Base-by-base conservation (phyloP, 208 protist species). In the Naegleria fowleri region DNA sequence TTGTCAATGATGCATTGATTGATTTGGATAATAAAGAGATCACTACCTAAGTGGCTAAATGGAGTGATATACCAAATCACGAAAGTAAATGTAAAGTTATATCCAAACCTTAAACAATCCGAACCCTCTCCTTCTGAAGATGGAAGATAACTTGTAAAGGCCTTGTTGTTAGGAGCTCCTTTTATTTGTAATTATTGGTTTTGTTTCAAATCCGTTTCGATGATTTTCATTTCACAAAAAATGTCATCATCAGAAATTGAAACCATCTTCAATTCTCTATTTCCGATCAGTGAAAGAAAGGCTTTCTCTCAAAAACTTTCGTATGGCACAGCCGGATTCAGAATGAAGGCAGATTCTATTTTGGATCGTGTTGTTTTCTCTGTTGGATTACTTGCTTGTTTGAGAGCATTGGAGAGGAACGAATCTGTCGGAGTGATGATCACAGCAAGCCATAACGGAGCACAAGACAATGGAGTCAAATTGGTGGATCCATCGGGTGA, bases 401-500 rank as follows among this genome's bases (percentile, higher is more conserved):
- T 91, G 9, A n/a, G 89, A 43, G 22, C 89, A 16, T 33, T 83
- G 33, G 33, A 91, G 7, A n/a, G 2, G 11, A 89, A 89, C 39
- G 25, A 38, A 75, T n/a, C 36, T n/a, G 22, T 40, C 29, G 89
- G 89, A n/a, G 29, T 91, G 19, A 83, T 91, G 55, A 91, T 91
- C 22, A 91, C 89, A 25, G 89, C 89, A 25, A 75, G 48, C 19
- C 89, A 91, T 41, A 91, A 91, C 59, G n/a, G 5, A 38, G n/a
- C 36, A 43, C n/a, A 91, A 41, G 89, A 91, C 25, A 91, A 91
- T 67, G 89, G 89, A 33, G 89, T 91, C 0, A 91, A 91, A n/a
- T 9, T 91, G 5, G 36, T 91, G 6, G 58, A 91, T 91, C 48
- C 48, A 33, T n/a, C 11, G 40, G 89, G 89, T 75, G 89, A 91